Evolutionary conservation across 176 grass and related monocot species (phyloP).

Genomic region (Aegilops speltoides): DNA sequence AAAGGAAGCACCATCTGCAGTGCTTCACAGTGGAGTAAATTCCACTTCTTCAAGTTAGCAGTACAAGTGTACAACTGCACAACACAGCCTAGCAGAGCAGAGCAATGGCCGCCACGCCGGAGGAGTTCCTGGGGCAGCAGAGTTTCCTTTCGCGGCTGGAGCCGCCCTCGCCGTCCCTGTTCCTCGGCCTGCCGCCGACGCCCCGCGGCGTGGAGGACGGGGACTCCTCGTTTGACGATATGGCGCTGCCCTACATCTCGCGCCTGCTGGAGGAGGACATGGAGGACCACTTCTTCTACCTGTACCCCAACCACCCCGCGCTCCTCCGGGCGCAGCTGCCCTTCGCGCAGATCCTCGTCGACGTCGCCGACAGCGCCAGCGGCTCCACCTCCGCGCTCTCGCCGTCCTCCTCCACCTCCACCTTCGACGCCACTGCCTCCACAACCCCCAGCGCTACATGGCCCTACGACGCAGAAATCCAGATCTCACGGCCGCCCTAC

Average conservation of each 20-base stretch:
- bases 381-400: constrained; percentile 9
- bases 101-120: constrained; percentile 15
- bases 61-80: neutral
- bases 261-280: constrained; percentile 43
- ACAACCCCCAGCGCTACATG: neutral
- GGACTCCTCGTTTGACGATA: neutral
- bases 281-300: constrained; percentile 25
- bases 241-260: constrained; percentile 31
- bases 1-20: neutral
- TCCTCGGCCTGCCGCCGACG: constrained; percentile 29
- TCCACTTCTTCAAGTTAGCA: neutral
- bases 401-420: neutral
- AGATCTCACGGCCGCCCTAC: neutral
- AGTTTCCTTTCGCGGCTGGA: neutral
- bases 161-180: constrained; percentile 30
- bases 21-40: neutral
- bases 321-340: constrained; percentile 27
- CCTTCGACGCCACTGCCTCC: neutral
- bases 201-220: neutral
- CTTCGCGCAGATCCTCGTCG: constrained; percentile 28
- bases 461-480: neutral
- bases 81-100: neutral
- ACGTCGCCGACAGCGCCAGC: neutral
- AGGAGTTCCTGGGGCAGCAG: neutral
- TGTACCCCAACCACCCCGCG: constrained; percentile 35